A percentile compares a stretch with the other conserved stretches of the same genome.
phyloP scores from a whole-genome alignment of 2,329 filamentous ascomycete species.

The Coniochaeta sp. region DNA sequence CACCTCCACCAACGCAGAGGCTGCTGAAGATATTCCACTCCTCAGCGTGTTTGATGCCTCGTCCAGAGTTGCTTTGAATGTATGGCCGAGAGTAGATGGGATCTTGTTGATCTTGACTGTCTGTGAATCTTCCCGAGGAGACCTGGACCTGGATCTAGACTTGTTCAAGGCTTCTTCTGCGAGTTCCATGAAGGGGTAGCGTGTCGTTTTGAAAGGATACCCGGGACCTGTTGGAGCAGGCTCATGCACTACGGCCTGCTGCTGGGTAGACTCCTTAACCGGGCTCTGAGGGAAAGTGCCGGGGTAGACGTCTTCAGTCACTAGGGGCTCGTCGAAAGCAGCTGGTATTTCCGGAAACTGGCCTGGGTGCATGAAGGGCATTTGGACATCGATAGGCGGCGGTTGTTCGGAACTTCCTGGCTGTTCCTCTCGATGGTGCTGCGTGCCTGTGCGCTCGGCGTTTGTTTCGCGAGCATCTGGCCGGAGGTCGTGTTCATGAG shows the following conservation, averaged over 20 bases:
- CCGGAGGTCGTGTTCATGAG: not conserved
- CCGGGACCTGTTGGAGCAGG: no score
- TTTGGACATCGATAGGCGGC: not conserved
- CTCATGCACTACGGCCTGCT: no score
- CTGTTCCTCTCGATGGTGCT: not conserved
- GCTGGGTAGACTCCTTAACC: no score
- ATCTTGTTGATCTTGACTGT: not conserved
- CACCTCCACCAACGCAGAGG: not conserved
- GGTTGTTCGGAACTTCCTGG: not conserved
- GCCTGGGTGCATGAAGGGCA: not conserved
- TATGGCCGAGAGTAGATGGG: not conserved
- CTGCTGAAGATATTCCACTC: not conserved
- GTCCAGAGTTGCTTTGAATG: not conserved
- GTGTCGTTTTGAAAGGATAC: not conserved
- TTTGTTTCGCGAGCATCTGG: not conserved
- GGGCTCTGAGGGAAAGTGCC: not conserved
- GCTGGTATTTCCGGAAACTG: not conserved
- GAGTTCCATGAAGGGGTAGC: no score
- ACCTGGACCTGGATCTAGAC: no score
- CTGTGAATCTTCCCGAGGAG: not conserved
- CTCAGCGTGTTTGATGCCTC: not conserved
- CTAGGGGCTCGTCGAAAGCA: not conserved
- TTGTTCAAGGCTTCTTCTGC: no score
- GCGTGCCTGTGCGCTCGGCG: not conserved
- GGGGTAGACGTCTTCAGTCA: not conserved